A percentile compares a stretch with the other conserved stretches of the same genome.
Evolutionary conservation across 2,329 filamentous ascomycete genomes (phyloP).

Genomic region (Aspergillus sp.): DNA sequence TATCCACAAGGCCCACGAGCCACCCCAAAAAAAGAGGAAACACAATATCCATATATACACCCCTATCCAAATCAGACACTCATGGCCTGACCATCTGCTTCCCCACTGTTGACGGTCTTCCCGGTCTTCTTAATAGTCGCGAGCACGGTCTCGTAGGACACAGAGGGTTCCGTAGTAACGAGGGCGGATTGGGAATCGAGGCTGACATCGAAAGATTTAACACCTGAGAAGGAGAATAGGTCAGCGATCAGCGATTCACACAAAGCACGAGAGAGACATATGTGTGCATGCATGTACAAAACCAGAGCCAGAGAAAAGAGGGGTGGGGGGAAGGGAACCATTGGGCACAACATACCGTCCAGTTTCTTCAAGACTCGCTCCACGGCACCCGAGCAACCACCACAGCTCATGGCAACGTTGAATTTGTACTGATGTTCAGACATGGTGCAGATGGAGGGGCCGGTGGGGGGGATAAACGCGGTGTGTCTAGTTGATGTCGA

Average conservation of each 20-base stretch:
- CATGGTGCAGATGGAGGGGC: slow-evolving; percentile 42
- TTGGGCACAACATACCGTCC: slow-evolving; percentile 61
- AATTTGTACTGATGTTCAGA: slow-evolving; percentile 91
- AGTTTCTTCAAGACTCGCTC: slow-evolving; percentile 90
- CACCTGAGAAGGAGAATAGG: slow-evolving; percentile 54
- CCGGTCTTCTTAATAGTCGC: slow-evolving; percentile 92
- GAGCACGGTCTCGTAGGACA: slow-evolving; percentile 78
- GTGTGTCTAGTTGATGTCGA: not conserved
- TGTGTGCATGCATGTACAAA: not conserved
- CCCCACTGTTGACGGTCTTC: slow-evolving; percentile 76
- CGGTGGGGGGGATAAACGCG: not conserved
- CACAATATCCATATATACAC: not conserved
- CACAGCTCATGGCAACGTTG: slow-evolving; percentile 89
- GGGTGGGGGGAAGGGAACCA: slow-evolving; percentile 1
- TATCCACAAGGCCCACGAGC: not conserved
- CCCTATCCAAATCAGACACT: slow-evolving; percentile 27
- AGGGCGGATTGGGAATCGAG: slow-evolving; percentile 83
- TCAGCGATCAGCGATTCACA: not conserved
- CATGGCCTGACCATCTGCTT: slow-evolving; percentile 44
- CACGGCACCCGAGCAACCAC: slow-evolving; percentile 92
- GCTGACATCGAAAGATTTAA: slow-evolving; percentile 82
- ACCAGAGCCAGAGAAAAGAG: not conserved
- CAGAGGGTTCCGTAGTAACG: slow-evolving; percentile 66
- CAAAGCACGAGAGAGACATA: not conserved
- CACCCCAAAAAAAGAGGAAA: not conserved